phyloP scores from a whole-genome alignment of 2,329 filamentous ascomycete genomes.

The Phialophora expanda region DNA sequence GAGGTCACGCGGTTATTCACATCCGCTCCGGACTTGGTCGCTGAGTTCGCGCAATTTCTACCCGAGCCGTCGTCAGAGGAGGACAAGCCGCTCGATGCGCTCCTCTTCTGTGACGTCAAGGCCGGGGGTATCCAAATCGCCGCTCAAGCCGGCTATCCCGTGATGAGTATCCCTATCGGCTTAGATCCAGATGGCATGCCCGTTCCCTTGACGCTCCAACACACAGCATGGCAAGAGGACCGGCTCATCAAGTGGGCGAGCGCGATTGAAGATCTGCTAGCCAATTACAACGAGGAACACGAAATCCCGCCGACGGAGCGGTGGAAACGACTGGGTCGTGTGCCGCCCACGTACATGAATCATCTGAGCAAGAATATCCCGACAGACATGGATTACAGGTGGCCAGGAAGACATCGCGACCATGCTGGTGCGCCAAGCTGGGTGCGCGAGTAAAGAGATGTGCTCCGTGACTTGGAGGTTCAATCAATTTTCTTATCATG shows the following conservation, averaged over 20 bases:
- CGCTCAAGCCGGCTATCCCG: constrained; percentile 44
- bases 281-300: constrained; percentile 11
- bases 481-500: too few species aligned
- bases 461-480: too few species aligned
- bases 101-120: constrained; percentile 43
- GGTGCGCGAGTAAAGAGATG: neutral
- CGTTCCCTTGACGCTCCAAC: constrained; percentile 40
- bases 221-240: constrained; percentile 42
- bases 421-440: constrained; percentile 3
- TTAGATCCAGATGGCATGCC: constrained; percentile 40
- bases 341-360: constrained; percentile 39
- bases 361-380: constrained; percentile 43
- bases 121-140: constrained; percentile 43
- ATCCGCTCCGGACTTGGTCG: neutral
- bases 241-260: constrained; percentile 44
- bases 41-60: neutral
- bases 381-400: constrained; percentile 32
- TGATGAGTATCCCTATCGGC: constrained; percentile 43
- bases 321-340: constrained; percentile 26
- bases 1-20: neutral
- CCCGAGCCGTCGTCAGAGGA: neutral
- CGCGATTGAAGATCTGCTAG: constrained; percentile 43
- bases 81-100: constrained; percentile 38
- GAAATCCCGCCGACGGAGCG: constrained; percentile 9
- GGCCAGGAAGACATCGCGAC: constrained; percentile 28